phyloP scores from a whole-genome alignment of 2,329 filamentous ascomycete genomes.

The Arachnopeziza araneosa region DNA sequence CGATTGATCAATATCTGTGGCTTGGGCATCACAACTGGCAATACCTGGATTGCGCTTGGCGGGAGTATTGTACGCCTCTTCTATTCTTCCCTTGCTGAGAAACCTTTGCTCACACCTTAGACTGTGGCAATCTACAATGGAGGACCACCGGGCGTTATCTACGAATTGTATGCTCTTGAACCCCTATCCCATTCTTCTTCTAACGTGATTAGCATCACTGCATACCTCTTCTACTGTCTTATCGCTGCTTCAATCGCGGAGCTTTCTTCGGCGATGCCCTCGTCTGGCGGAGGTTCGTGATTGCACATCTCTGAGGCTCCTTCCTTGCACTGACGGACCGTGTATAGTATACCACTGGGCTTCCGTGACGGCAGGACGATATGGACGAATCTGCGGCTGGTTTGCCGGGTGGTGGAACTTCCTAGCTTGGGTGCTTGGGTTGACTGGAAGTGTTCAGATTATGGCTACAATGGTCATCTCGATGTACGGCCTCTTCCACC shows the following conservation, averaged over 20 bases:
- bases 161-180: slow-evolving; percentile 43
- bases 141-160: slow-evolving; percentile 53
- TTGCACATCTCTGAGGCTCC: neutral
- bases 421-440: slow-evolving; percentile 36
- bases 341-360: slow-evolving; percentile 45
- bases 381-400: slow-evolving; percentile 41
- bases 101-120: neutral
- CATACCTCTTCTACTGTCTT: slow-evolving; percentile 43
- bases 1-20: slow-evolving; percentile 36
- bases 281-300: slow-evolving; percentile 30
- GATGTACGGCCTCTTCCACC: slow-evolving; percentile 44
- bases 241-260: slow-evolving; percentile 46
- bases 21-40: slow-evolving; percentile 38
- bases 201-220: slow-evolving; percentile 33
- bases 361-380: slow-evolving; percentile 39
- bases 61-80: slow-evolving; percentile 35
- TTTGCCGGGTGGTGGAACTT: slow-evolving; percentile 50
- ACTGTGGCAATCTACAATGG: slow-evolving; percentile 50
- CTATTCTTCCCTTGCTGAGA: neutral
- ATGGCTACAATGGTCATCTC: slow-evolving; percentile 29
- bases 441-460: neutral
- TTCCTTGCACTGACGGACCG: neutral
- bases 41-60: slow-evolving; percentile 39
- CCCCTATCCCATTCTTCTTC: slow-evolving; percentile 30
- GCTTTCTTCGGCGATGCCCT: slow-evolving; percentile 40